Percentiles rank a stretch among this genome's conserved stretches.
Evolutionary conservation across 75 land plant species (phyloP).

Genomic region (Sequoia sempervirens): DNA sequence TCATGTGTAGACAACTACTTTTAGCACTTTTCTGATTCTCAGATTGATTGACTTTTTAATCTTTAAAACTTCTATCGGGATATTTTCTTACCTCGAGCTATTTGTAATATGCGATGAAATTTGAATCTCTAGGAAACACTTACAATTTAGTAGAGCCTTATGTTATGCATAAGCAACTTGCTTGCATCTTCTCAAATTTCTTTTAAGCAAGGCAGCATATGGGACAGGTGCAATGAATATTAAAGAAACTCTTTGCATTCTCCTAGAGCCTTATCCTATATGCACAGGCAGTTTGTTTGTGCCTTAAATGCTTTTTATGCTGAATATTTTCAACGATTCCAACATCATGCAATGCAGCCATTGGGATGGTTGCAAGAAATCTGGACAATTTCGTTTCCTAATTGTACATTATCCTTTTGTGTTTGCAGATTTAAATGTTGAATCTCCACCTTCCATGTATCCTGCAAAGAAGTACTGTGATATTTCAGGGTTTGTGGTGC

Average conservation of each 20-base stretch:
- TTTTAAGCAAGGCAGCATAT: background rate
- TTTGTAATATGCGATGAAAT: conserved; percentile 1
- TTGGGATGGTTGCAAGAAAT: background rate
- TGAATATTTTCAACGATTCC: background rate
- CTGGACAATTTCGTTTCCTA: background rate
- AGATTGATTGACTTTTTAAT: background rate
- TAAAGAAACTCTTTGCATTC: background rate
- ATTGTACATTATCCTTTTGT: background rate
- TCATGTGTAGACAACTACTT: background rate
- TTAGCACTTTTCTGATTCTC: background rate
- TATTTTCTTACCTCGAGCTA: background rate
- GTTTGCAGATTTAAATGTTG: conserved; percentile 75
- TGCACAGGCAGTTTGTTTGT: background rate
- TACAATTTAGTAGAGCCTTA: background rate
- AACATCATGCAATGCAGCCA: background rate
- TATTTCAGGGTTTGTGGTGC: conserved; percentile 90
- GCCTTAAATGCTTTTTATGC: background rate
- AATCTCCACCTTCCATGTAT: conserved; percentile 89
- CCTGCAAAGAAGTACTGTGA: conserved; percentile 89
- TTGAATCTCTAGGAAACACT: background rate
- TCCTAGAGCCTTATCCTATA: background rate
- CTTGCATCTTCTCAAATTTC: background rate
- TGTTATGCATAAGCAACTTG: background rate
- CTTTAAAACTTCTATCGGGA: background rate
- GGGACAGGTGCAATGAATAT: background rate